Percentiles rank a stretch among this genome's conserved stretches.
Evolutionary conservation across 495 filamentous ascomycete genomes (phyloP).

Genomic region (Tuber melanosporum): DNA sequence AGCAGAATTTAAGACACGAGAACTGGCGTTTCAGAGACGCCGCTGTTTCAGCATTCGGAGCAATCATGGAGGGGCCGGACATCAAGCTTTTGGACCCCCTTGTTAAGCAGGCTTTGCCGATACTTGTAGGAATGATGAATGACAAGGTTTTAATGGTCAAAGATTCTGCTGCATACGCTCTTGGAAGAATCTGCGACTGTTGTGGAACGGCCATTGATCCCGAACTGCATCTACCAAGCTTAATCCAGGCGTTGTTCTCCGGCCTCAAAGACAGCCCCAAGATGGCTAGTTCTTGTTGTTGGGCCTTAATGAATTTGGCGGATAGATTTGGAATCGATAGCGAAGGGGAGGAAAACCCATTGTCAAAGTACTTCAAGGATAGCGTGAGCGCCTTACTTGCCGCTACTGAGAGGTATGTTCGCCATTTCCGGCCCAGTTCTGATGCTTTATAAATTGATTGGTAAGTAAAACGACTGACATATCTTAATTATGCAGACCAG

Average conservation of each 20-base stretch:
- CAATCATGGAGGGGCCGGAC: slow-evolving; percentile 97
- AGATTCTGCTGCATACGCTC: slow-evolving; percentile 94
- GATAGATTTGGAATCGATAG: slow-evolving; percentile 68
- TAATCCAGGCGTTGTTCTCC: slow-evolving; percentile 82
- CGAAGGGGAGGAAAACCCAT: slow-evolving; percentile 68
- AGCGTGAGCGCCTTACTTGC: slow-evolving; percentile 78
- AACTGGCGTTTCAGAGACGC: slow-evolving; percentile 93
- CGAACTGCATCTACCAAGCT: slow-evolving; percentile 65
- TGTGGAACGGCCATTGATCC: slow-evolving; percentile 85
- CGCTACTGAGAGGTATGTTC: slow-evolving; percentile 65
- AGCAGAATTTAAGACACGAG: slow-evolving; percentile 77
- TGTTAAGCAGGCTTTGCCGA: slow-evolving; percentile 85
- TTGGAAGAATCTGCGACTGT: slow-evolving; percentile 89
- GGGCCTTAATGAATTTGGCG: slow-evolving; percentile 97
- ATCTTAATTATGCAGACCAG: slow-evolving; percentile 48
- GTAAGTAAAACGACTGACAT: not conserved
- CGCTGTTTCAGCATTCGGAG: slow-evolving; percentile 94
- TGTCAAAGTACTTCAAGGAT: slow-evolving; percentile 87
- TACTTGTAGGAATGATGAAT: slow-evolving; percentile 93
- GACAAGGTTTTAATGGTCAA: slow-evolving; percentile 81
- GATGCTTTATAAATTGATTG: not conserved
- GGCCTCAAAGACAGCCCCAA: slow-evolving; percentile 86
- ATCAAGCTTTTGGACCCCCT: slow-evolving; percentile 79
- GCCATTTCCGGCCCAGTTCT: slow-evolving; percentile 10
- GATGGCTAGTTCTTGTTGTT: slow-evolving; percentile 97